These are phyloP conservation scores for Trypanosoma platydactyli DNA, from an alignment of 208 protist genomes.

Conservation along the genomic window DNA sequence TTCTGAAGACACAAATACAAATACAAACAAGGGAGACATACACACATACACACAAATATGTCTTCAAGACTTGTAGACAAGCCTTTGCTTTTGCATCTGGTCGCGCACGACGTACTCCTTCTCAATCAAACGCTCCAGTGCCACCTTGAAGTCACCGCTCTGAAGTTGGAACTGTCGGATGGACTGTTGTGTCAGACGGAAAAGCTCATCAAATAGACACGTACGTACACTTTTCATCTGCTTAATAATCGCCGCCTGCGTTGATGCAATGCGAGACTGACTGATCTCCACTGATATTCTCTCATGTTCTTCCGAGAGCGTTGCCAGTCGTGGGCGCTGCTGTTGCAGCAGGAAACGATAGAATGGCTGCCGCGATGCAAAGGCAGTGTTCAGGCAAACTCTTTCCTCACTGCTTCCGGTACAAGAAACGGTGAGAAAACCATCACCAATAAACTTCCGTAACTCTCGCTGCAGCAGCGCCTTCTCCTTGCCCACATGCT, in stretches of 20 bases:
- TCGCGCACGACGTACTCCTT: conserved; percentile 49
- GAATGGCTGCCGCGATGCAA: conserved; percentile 29
- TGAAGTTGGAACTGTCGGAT: conserved; percentile 35
- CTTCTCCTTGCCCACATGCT: not conserved
- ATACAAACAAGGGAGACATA: conserved; percentile 7
- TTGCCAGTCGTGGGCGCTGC: conserved; percentile 11
- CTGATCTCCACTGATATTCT: conserved; percentile 16
- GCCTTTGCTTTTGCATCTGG: conserved; percentile 9
- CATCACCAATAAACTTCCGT: conserved; percentile 13
- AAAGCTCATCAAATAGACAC: conserved; percentile 43
- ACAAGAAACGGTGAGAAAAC: conserved; percentile 21
- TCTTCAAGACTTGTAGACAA: conserved; percentile 26
- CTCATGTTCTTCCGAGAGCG: conserved; percentile 4
- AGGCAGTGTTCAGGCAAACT: conserved; percentile 26
- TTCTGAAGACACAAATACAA: not conserved
- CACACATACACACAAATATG: not conserved
- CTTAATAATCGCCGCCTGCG: conserved; percentile 36
- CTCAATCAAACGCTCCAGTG: conserved; percentile 54
- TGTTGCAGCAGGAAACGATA: conserved; percentile 12
- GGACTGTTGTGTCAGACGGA: conserved; percentile 32
- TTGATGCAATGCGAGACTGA: conserved; percentile 19
- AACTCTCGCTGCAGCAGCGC: conserved; percentile 15
- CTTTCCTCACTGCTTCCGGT: conserved; percentile 29
- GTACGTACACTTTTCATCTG: conserved; percentile 43
- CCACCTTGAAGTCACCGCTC: conserved; percentile 44